phyloP scores from a whole-genome alignment of 1,284 basidiomycete species.

The Marasmius oreades region DNA sequence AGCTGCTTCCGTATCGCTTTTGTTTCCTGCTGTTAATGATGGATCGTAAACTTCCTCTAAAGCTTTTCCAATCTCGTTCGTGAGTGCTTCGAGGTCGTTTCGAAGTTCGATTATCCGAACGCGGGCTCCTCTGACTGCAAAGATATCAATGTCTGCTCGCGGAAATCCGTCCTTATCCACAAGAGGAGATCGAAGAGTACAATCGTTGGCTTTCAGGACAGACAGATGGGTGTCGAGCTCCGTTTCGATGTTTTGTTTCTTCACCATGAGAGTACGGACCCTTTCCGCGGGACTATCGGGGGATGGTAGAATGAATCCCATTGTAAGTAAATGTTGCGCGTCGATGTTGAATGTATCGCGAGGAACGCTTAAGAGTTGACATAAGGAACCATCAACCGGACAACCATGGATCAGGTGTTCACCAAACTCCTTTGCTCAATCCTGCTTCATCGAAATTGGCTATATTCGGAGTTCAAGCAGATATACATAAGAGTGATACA shows the following conservation, averaged over 20 bases:
- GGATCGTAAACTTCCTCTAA: constrained; percentile 68
- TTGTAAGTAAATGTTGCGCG: constrained; percentile 16
- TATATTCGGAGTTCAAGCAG: too few species aligned
- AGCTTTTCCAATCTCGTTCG: constrained; percentile 62
- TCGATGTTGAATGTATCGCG: not conserved
- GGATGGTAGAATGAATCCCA: constrained; percentile 46
- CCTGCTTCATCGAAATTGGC: too few species aligned
- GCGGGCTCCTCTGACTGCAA: constrained; percentile 73
- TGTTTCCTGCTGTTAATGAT: constrained; percentile 21
- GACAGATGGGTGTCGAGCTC: constrained; percentile 57
- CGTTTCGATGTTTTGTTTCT: constrained; percentile 61
- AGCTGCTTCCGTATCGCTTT: constrained; percentile 7
- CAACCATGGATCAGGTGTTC: not conserved
- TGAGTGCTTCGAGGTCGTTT: constrained; percentile 72
- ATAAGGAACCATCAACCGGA: not conserved
- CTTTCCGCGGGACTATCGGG: constrained; percentile 45
- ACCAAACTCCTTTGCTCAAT: too few species aligned
- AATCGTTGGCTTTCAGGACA: constrained; percentile 56
- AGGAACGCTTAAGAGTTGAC: not conserved
- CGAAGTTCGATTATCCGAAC: constrained; percentile 70
- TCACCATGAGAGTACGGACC: constrained; percentile 54
- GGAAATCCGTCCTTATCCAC: constrained; percentile 87
- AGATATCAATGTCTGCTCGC: constrained; percentile 78
- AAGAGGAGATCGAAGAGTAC: constrained; percentile 65
- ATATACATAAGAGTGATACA: too few species aligned